Evolutionary conservation across 2,329 filamentous ascomycete species (phyloP).

Genomic region (Pseudogymnoascus pannorum): DNA sequence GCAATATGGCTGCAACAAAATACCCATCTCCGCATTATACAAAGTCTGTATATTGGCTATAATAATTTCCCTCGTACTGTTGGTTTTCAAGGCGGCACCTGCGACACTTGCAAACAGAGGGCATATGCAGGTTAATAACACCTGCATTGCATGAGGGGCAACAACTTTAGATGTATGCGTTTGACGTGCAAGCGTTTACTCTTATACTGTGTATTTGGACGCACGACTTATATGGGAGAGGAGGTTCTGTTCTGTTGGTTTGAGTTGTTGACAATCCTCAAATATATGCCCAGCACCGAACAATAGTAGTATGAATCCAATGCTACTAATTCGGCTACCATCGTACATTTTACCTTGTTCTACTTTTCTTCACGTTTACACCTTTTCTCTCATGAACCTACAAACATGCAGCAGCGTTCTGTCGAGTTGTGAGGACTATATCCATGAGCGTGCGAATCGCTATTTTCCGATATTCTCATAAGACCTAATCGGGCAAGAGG

Average conservation of each 20-base stretch:
- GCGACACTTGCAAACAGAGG: background rate
- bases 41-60: background rate
- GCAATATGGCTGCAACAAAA: background rate
- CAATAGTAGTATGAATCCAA: background rate
- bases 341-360: background rate
- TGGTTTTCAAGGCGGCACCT: background rate
- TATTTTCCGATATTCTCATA: background rate
- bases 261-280: background rate
- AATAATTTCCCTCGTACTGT: background rate
- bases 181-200: background rate
- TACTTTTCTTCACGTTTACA: background rate
- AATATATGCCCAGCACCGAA: background rate
- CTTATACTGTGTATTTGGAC: background rate
- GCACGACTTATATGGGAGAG: background rate
- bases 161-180: background rate
- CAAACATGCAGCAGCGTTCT: background rate
- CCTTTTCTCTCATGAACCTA: background rate
- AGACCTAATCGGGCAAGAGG: slow-evolving; percentile 1
- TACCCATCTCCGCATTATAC: background rate
- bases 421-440: background rate
- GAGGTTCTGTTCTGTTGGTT: background rate
- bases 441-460: background rate
- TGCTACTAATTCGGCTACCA: background rate
- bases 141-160: background rate
- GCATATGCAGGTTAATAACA: background rate